Evolutionary conservation across 129 eudicot genomes (phyloP), one percentile per base, ranked within the genome.

Genomic region (Chrysanthemum lavandulifolium): DNA sequence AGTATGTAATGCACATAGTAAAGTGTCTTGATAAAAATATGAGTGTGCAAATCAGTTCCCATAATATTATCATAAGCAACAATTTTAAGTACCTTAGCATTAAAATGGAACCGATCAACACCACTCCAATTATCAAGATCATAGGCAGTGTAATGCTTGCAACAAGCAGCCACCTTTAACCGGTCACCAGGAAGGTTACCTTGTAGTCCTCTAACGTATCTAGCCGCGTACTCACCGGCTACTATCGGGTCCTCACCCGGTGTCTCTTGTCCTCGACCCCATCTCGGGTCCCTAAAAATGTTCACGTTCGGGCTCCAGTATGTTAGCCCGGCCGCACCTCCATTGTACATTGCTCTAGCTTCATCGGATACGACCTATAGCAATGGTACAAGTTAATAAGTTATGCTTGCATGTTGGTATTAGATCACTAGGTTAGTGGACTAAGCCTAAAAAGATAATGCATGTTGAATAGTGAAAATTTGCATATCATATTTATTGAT

Each of bases 281-380:
- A 91, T 74, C 97, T 68, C 6, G 97, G 97, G 87, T 91, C 97
- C 40, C 97, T 71, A 50, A 86, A 76, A 61, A 91, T 88, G 73
- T 91, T 91, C 6, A 91, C 86, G 67, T 87, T 86, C 15, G 97
- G 97, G 82, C 97, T 91, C 97, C 97, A 91, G 19, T 77, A 91
- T 8, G 96, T 91, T 67, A 91, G 70, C 10, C 97, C 97, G 0
- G 79, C 92, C 74, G 27, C 56, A 16, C 90, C 92, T 53, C 90
- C 92, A 12, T 91, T 91, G 85, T 91, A 88, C 97, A 91, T 88
- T 58, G 97, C 97, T 76, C 97, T 83, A 16, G 90, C 97, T 80
- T 91, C 97, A 64, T 86, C 92, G 12, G 97, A 91, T 80, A 91
- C 97, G 66, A 84, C 97, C 97, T 91, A 76, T n/a, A 55, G 2